Evolutionary conservation across 2,329 filamentous ascomycete genomes (phyloP).

Genomic region (Sclerotinia spermophila): DNA sequence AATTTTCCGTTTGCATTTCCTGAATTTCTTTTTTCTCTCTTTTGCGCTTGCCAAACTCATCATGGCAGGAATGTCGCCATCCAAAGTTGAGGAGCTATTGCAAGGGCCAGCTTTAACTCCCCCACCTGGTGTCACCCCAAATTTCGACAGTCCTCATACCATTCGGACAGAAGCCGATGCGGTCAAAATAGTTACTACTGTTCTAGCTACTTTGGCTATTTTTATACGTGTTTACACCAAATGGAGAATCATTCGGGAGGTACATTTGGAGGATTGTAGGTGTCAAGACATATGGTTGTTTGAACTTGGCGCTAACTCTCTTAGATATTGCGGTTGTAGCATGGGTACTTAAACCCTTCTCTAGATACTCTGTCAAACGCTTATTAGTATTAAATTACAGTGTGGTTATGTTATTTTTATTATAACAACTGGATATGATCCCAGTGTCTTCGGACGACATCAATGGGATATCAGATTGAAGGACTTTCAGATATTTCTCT

Average conservation of each 20-base stretch:
- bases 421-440: neutral
- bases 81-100: neutral
- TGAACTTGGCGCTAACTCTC: neutral
- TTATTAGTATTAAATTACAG: neutral
- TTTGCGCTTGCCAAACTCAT: neutral
- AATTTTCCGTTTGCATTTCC: neutral
- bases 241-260: neutral
- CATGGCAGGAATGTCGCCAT: neutral
- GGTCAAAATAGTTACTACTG: neutral
- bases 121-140: neutral
- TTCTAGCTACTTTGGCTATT: constrained; percentile 1
- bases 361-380: neutral
- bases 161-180: neutral
- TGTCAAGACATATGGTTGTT: neutral
- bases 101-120: constrained; percentile 7
- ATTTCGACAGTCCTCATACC: neutral
- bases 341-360: neutral
- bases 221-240: constrained; percentile 3
- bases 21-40: neutral
- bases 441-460: neutral
- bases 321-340: constrained; percentile 1
- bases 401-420: neutral
- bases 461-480: constrained; percentile 7
- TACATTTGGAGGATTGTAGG: constrained; percentile 11
- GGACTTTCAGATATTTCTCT: neutral